These are phyloP conservation scores for Chimonanthus praecox DNA, from an alignment of 164 flowering plant species.

Conservation along the genomic window DNA sequence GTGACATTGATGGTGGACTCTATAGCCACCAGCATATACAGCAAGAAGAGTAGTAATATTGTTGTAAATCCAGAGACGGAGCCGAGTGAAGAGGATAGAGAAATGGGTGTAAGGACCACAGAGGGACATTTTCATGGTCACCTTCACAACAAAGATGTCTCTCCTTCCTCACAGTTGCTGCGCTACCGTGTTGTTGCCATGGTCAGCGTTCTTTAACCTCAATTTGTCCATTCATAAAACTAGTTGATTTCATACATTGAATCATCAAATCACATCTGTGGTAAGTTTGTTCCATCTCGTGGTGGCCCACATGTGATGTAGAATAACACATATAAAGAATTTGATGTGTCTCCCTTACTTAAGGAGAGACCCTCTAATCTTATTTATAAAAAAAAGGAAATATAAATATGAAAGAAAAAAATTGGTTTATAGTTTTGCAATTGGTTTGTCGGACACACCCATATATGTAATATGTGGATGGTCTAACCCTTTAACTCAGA, in stretches of 20 bases:
- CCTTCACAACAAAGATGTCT: neutral
- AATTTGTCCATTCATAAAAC: neutral
- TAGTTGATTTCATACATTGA: no score
- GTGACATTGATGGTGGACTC: constrained; percentile 30
- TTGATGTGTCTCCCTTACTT: no score
- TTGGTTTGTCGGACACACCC: no score
- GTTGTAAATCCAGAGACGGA: constrained; percentile 10
- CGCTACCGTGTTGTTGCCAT: constrained; percentile 28
- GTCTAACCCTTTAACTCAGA: no score
- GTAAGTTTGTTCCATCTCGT: no score
- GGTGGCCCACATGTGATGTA: neutral
- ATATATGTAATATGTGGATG: no score
- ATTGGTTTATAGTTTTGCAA: no score
- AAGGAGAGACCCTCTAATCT: neutral
- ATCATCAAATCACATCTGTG: no score
- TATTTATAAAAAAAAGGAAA: no score
- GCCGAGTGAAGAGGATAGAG: constrained; percentile 1
- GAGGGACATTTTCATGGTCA: constrained; percentile 15
- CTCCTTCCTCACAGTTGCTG: constrained; percentile 15
- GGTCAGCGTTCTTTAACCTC: constrained; percentile 9
- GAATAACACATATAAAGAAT: no score
- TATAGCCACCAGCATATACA: constrained; percentile 23
- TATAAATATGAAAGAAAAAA: no score
- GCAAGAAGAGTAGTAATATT: neutral
- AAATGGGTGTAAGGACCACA: neutral